A percentile compares a stretch with the other conserved stretches of the same genome.
Conservation (phyloP, 2,329 filamentous ascomycete species). For the Clarireedia paspali region DNA sequence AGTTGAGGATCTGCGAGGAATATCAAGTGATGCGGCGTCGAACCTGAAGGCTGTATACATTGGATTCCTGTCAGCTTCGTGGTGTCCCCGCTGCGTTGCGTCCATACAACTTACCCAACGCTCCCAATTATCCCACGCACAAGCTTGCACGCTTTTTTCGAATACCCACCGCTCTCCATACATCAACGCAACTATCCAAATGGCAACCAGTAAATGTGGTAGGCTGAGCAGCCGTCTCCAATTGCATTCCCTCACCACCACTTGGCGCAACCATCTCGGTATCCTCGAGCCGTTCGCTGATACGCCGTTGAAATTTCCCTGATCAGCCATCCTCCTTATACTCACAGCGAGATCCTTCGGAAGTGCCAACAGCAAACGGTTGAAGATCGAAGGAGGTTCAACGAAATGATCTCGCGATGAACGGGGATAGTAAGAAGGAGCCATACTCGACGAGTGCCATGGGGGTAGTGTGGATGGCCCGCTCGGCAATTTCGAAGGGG, state of each 20-base stretch:
- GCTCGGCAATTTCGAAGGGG: neutral
- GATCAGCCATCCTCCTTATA: conserved; percentile 21
- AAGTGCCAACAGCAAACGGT: conserved; percentile 19
- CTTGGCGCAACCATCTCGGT: conserved; percentile 14
- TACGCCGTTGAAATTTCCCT: conserved; percentile 10
- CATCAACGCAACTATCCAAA: conserved; percentile 73
- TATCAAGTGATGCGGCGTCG: conserved; percentile 68
- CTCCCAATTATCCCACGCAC: conserved; percentile 85
- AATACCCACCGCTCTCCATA: conserved; percentile 84
- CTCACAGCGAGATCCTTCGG: conserved; percentile 18
- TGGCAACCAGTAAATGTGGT: conserved; percentile 56
- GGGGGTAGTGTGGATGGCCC: neutral
- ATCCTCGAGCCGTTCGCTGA: conserved; percentile 13
- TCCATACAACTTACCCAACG: conserved; percentile 60
- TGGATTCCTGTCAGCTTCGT: conserved; percentile 15
- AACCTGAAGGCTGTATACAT: conserved; percentile 56
- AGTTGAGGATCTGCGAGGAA: conserved; percentile 67
- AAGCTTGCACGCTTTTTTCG: conserved; percentile 58
- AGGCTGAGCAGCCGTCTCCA: conserved; percentile 50
- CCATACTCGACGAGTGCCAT: conserved; percentile 12
- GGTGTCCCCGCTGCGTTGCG: neutral
- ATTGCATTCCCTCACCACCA: conserved; percentile 36
- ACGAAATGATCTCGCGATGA: conserved; percentile 23
- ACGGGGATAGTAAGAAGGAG: conserved; percentile 14
- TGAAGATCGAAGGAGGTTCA: conserved; percentile 22